Conservation (phyloP, 345 rosid genomes). For the Isatis tinctoria region DNA sequence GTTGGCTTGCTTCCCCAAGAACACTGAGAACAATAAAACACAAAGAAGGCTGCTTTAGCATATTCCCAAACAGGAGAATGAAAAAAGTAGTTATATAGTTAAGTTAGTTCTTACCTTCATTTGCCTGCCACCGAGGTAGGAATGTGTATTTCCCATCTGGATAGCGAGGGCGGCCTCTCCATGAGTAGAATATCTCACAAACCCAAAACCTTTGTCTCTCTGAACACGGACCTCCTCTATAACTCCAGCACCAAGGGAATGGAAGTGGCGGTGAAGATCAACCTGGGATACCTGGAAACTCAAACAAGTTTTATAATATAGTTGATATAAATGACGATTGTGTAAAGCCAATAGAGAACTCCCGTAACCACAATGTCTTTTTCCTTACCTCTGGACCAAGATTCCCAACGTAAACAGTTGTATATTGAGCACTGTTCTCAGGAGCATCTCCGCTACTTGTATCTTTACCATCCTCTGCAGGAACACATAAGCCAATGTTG, state of each 20-base stretch:
- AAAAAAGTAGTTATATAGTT: neutral
- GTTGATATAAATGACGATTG: neutral
- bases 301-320: neutral
- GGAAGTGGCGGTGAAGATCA: slow-evolving; percentile 51
- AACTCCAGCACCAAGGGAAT: slow-evolving; percentile 46
- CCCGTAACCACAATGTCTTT: neutral
- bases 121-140: slow-evolving; percentile 38
- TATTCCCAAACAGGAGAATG: neutral
- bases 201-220: slow-evolving; percentile 57
- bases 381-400: slow-evolving; percentile 42
- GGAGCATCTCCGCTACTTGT: slow-evolving; percentile 37
- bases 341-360: neutral
- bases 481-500: slow-evolving; percentile 8
- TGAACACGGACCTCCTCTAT: slow-evolving; percentile 51
- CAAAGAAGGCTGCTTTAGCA: neutral
- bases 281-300: slow-evolving; percentile 38
- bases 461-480: slow-evolving; percentile 38
- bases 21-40: slow-evolving; percentile 26
- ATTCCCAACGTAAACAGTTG: slow-evolving; percentile 52
- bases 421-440: slow-evolving; percentile 43
- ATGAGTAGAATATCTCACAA: slow-evolving; percentile 48
- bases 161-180: slow-evolving; percentile 47
- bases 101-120: slow-evolving; percentile 35
- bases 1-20: slow-evolving; percentile 66
- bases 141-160: slow-evolving; percentile 41